Evolutionary conservation across 1,139 yeast species (phyloP).

Genomic region (Zygotorulaspora mrakii): DNA sequence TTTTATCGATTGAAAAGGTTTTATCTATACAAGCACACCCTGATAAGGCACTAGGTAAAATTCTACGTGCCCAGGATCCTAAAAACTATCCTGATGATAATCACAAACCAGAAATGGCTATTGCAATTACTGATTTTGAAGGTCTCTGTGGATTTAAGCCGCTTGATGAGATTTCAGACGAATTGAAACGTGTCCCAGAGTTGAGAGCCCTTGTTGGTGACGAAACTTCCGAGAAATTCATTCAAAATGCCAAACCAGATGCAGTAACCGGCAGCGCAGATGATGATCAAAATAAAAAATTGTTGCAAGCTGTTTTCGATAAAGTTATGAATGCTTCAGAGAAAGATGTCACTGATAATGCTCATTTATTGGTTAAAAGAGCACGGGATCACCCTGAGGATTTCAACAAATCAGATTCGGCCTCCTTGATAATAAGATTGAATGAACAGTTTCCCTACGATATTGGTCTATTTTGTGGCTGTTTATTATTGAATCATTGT

Average conservation of each 20-base stretch:
- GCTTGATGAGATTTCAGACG: slow-evolving; percentile 63
- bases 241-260: slow-evolving; percentile 44
- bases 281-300: slow-evolving; percentile 53
- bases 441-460: slow-evolving; percentile 89
- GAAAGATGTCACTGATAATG: slow-evolving; percentile 48
- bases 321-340: slow-evolving; percentile 78
- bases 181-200: slow-evolving; percentile 72
- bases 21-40: slow-evolving; percentile 97
- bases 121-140: slow-evolving; percentile 91
- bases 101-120: slow-evolving; percentile 99
- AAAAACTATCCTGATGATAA: slow-evolving; percentile 94
- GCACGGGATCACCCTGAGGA: slow-evolving; percentile 51
- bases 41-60: slow-evolving; percentile 76
- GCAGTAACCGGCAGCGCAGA: slow-evolving; percentile 47
- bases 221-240: slow-evolving; percentile 52
- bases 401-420: slow-evolving; percentile 47
- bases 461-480: slow-evolving; percentile 93
- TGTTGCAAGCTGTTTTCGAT: slow-evolving; percentile 71
- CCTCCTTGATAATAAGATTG: slow-evolving; percentile 69
- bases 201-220: slow-evolving; percentile 66
- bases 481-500: slow-evolving; percentile 86
- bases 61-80: slow-evolving; percentile 78
- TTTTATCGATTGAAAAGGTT: slow-evolving; percentile 86
- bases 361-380: slow-evolving; percentile 59
- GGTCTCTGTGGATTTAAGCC: slow-evolving; percentile 99